Evolutionary conservation across 805 yeast genomes (phyloP), one percentile per base, ranked within the genome.

Genomic region (Lipomyces orientalis): DNA sequence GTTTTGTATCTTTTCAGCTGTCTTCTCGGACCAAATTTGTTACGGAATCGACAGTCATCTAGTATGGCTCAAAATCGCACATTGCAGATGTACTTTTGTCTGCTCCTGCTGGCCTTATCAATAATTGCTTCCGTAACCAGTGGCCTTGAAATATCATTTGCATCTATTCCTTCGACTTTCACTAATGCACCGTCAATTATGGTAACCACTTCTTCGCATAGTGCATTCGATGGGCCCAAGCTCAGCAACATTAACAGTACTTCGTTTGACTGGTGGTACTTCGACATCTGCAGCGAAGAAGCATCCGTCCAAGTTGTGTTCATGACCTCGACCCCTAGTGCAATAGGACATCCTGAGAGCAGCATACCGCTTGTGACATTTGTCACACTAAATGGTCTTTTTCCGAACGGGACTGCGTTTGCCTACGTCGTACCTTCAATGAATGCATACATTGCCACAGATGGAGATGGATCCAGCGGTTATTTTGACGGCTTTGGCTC

Each of bases 201-300:
- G 37, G 37, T 34, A 34, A 34, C 37, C 4, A 34, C 37, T 34
- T 34, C 37, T 2, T 34, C 37, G 37, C 37, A 34, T 2, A 6
- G 37, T 8, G 59, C 59, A 35, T 56, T 56, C 31, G 62, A 59
- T 31, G 62, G 62, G 3, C 62, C 62, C 4, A 59, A 59, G 58
- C 35, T 52, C 22, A 34, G 59, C 14, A 22, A 2, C 37, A 49
- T 60, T 19, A 60, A 60, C 62, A 34, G 57, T 9, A 22, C 62
- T 1, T 16, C 64, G 19, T 61, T 22, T n/a, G 64, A 61, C 1
- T 61, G 64, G 64, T 61, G 64, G 64, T 61, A 61, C 58, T 61
- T 61, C 35, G 64, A 61, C 60, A 64, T 54, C 33, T 4, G 8
- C 22, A 57, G 64, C 12, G 37, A 34, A 6, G 46, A 35, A n/a